Base-by-base conservation (phyloP, 129 eudicot genomes). In the Erigeron canadensis region DNA sequence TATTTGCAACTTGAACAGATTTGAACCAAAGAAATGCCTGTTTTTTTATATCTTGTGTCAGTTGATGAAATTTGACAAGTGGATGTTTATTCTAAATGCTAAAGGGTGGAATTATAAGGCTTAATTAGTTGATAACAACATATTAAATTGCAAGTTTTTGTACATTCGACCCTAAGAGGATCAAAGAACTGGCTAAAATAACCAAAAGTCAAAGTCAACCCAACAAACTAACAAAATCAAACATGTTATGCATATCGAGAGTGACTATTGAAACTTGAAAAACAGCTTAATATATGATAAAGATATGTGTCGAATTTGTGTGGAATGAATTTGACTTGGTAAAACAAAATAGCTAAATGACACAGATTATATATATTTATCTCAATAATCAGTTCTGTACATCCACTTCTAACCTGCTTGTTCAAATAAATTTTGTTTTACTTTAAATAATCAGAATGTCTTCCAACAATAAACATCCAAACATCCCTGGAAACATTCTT, bases 1-100 rank as follows among this genome's bases (percentile, higher is more conserved):
- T 87, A 64, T 90, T 90, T 4, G 96, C 96, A 63, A 66, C 85
- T 85, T 87, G 79, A 74, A 90, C 96, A 23, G 96, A 87, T 81
- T 90, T 90, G 84, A 56, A 90, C 96, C 96, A 90, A 69, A 90
- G 82, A 74, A 75, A 90, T 56, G 82, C 96, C 96, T 90, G 81
- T 53, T 63, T 62, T 76, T 65, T 62, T 23, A 12, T 21, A 28
- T 28, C 67, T 69, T 72, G 9, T 74, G 63, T 79, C 59, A 79
- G 53, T 43, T 41, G 51, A 75, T 5, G 5, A 6, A 8, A 54
- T 53, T 57, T 42, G 4, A 16, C 44, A 22, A 28, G 13, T 37
- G 44, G 5, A 37, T 34, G 2, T 60, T 34, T 38, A 34, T 60
- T 11, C 17, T 34, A 1, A 34, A 60, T 60, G 3, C 10, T 60